Evolutionary conservation across 129 eudicot genomes (phyloP), one percentile per base, ranked within the genome.

Genomic region (Silybum marianum): DNA sequence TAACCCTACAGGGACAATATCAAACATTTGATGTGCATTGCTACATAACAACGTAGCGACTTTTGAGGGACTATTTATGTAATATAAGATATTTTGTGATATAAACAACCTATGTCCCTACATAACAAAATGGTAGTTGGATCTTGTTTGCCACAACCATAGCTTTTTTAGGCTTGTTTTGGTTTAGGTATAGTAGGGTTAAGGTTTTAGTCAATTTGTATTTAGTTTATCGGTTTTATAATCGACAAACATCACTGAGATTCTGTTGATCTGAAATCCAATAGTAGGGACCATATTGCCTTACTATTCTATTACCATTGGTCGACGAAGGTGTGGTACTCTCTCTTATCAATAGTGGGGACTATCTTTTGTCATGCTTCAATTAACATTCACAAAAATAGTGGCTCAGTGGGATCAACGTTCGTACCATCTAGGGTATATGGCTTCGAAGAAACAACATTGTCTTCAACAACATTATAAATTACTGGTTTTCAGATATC

Each of bases 81-180:
- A 46, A 74, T 74, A 12, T 6, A 25, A 34, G 28, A 66, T 28
- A 78, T 42, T 23, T 78, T 23, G 73, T 72, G 19, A 40, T 80
- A 62, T 71, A n/a, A 42, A 48, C 81, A 68, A 23, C 22, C 10
- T 34, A n/a, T 75, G 81, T 68, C 76, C 80, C 81, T 34, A 82
- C 81, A 82, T 82, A 69, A 62, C 81, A 66, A 69, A 30, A 16
- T 68, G 42, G 71, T 30, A 14, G 76, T 32, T 44, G 32, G 25
- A 38, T 36, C n/a, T 21, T 70, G 77, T 48, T 70, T 70, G 69
- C 68, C 76, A 48, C 13, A 21, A 32, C 72, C 54, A 44, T 80
- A 51, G 34, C 74, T 81, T 40, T 46, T 73, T 63, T 73, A 63
- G 73, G 67, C 51, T 21, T 58, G 19, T 42, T n/a, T 63, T 18